phyloP scores from a whole-genome alignment of 768 basidiomycete genomes.

The Cantharellus anzutake region DNA sequence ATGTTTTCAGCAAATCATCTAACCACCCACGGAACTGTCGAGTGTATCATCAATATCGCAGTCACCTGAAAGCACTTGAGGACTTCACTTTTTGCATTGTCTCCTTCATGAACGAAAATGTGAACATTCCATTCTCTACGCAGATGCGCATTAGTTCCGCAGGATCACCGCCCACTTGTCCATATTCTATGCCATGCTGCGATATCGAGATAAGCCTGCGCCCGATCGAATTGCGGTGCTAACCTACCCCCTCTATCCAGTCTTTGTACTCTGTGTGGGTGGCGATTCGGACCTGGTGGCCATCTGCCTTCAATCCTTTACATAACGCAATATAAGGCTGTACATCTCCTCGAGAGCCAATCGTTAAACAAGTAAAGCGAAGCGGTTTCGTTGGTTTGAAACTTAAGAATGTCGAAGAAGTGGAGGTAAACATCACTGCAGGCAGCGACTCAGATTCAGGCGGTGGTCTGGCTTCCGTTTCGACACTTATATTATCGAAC shows the following conservation, averaged over 20 bases:
- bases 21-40: constrained; percentile 89
- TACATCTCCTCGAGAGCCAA: constrained; percentile 92
- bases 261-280: constrained; percentile 88
- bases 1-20: constrained; percentile 84
- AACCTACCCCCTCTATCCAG: constrained; percentile 82
- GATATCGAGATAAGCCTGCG: constrained; percentile 1
- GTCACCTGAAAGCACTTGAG: background rate
- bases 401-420: constrained; percentile 89
- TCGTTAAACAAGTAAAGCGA: constrained; percentile 86
- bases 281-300: constrained; percentile 78
- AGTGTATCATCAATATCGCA: constrained; percentile 5
- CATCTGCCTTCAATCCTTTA: constrained; percentile 78
- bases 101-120: constrained; percentile 86
- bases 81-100: constrained; percentile 57
- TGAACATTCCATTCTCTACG: constrained; percentile 95
- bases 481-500: constrained; percentile 33
- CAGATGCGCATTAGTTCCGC: constrained; percentile 96
- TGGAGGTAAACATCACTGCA: constrained; percentile 91
- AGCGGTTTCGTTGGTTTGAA: constrained; percentile 80
- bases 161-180: constrained; percentile 88
- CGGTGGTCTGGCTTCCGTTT: constrained; percentile 18
- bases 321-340: constrained; percentile 95
- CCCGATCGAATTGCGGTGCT: background rate
- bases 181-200: constrained; percentile 91
- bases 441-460: constrained; percentile 53